Conservation (phyloP, 2,329 filamentous ascomycete species). For the Pestalotiopsis fici region DNA sequence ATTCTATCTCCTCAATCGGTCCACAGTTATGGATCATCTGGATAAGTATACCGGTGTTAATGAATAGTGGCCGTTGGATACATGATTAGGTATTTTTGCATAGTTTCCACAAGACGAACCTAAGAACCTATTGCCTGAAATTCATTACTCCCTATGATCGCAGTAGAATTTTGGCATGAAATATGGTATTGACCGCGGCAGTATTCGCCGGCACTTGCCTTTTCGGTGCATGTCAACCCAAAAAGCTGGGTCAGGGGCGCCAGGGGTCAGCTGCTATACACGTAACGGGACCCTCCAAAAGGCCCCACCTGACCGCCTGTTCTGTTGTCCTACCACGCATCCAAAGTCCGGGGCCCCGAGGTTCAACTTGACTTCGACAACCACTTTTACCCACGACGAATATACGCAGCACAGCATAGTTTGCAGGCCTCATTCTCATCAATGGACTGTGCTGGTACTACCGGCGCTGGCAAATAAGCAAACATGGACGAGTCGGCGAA, state of each 20-base stretch:
- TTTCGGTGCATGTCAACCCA: not conserved
- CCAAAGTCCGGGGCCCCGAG: not conserved
- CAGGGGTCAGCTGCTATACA: not conserved
- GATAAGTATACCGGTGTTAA: too few species aligned
- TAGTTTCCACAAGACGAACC: too few species aligned
- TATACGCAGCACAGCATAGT: not conserved
- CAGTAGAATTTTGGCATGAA: not conserved
- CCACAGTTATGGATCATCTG: not conserved
- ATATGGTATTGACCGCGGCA: not conserved
- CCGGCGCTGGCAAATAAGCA: not conserved
- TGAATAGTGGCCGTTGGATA: too few species aligned
- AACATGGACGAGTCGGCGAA: slow-evolving; percentile 20
- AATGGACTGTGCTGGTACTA: not conserved
- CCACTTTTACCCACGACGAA: not conserved
- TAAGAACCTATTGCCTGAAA: too few species aligned
- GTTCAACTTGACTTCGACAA: not conserved
- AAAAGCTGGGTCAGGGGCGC: not conserved
- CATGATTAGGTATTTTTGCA: too few species aligned
- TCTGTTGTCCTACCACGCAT: not conserved
- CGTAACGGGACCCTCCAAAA: not conserved
- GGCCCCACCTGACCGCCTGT: not conserved
- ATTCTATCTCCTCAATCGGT: not conserved
- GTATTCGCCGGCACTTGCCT: not conserved
- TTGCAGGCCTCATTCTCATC: not conserved
- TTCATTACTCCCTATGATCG: too few species aligned